Base-by-base conservation (phyloP, 2,329 filamentous ascomycete genomes). In the Nemania diffusa region DNA sequence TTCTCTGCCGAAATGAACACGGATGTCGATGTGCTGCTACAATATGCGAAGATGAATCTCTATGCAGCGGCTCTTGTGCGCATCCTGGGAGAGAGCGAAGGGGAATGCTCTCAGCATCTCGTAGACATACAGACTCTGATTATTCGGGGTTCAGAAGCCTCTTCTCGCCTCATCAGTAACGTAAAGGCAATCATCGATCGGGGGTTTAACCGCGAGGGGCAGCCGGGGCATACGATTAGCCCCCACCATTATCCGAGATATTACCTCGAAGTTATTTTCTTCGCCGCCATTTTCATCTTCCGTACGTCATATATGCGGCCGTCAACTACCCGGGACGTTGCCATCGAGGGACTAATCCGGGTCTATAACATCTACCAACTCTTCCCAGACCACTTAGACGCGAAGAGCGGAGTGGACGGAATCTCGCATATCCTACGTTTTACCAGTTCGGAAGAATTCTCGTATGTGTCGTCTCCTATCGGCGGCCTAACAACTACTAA, bases 11-110 rank as follows among this genome's bases (percentile, higher is more conserved):
- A 69, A 29, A 68, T 65, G 68, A 50, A 13, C 13, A 44, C 29
- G 2, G 53, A 68, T 15, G 53, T 69, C 27, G 68, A 69, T 17
- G 27, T 69, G 9, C 27, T 65, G 27, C 44, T 62, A 17, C 68
- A 69, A 13, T 65, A 58, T 40, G 65, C 68, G n/a, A 68, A 65
- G 29, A 32, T 69, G 8, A 68, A 57, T 24, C 44, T 69, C 7
- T 56, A 50, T 9, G 53, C 57, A 11, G 62, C 59, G 22, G 62
- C 68, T 26, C 48, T 68, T 17, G 34, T 68, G 20, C 61, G 40
- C 5, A 58, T 64, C 8, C 11, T 65, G 13, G 32, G 17, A 1
- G 37, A 62, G n/a, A 27, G n/a, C 6, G 32, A 46, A 17, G 42
- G 20, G 22, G 15, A 8, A 1, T 20, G 17, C 13, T 34, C 34